Conservation (phyloP, 257 asterid species). For the Echium plantagineum region DNA sequence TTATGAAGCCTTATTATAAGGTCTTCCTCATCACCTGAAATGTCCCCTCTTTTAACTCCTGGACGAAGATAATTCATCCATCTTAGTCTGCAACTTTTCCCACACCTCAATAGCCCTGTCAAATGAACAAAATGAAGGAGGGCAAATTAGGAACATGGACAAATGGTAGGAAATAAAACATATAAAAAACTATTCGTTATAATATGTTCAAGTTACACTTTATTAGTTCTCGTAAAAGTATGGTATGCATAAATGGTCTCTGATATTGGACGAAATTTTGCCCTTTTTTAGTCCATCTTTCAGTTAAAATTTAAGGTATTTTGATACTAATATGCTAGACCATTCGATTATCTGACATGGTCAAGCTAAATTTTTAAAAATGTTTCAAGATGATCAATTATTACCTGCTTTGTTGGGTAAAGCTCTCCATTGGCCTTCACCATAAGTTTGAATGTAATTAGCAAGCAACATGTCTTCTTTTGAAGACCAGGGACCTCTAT, state of each 20-base stretch:
- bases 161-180: background rate
- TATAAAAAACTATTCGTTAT: too few relatives aligned
- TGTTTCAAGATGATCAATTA: background rate
- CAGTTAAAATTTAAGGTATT: too few relatives aligned
- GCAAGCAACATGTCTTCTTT: constrained; percentile 38
- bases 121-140: background rate
- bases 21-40: constrained; percentile 52
- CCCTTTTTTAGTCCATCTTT: too few relatives aligned
- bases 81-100: constrained; percentile 67
- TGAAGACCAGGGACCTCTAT: constrained; percentile 46
- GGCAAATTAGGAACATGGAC: background rate
- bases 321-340: too few relatives aligned
- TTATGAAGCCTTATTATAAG: constrained; percentile 48
- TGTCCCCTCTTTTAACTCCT: constrained; percentile 59
- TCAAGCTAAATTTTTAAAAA: background rate
- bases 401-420: constrained; percentile 52
- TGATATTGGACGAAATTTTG: too few relatives aligned
- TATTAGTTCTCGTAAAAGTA: too few relatives aligned
- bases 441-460: constrained; percentile 31
- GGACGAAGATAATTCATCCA: constrained; percentile 81
- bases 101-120: constrained; percentile 58
- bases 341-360: too few relatives aligned
- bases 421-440: constrained; percentile 57
- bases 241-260: too few relatives aligned
- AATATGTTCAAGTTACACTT: too few relatives aligned